Evolutionary conservation across 495 filamentous ascomycete species (phyloP).

Genomic region (Evernia prunastri): DNA sequence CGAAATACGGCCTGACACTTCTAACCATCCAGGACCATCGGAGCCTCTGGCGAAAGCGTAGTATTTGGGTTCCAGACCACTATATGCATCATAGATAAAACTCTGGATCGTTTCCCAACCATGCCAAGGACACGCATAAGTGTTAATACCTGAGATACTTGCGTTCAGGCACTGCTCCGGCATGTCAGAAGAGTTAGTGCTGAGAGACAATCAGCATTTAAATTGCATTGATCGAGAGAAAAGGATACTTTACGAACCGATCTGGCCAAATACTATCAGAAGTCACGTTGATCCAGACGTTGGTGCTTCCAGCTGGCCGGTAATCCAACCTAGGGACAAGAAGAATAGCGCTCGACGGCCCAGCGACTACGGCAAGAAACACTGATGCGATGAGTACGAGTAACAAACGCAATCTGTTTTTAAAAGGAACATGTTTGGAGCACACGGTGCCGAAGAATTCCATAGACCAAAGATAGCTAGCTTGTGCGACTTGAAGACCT

Average conservation of each 20-base stretch:
- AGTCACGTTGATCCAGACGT: conserved; percentile 29
- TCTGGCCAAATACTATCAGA: conserved; percentile 25
- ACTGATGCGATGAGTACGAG: conserved; percentile 10
- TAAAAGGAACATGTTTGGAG: not conserved
- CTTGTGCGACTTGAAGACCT: conserved; percentile 23
- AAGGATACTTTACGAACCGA: not conserved
- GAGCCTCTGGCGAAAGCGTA: not conserved
- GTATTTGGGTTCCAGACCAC: not conserved
- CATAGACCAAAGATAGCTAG: conserved; percentile 30
- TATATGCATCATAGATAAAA: not conserved
- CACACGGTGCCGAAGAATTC: conserved; percentile 24
- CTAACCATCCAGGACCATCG: not conserved
- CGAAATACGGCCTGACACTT: not conserved
- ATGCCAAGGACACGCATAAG: conserved; percentile 17
- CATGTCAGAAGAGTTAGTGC: conserved; percentile 11
- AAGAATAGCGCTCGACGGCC: conserved; percentile 27
- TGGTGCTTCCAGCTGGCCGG: conserved; percentile 27
- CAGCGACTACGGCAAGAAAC: conserved; percentile 21
- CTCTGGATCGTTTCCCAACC: conserved; percentile 12
- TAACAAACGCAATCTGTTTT: not conserved
- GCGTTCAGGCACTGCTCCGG: conserved; percentile 6
- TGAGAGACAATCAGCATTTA: not conserved
- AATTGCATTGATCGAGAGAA: not conserved
- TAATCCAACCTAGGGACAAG: conserved; percentile 23
- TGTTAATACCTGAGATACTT: not conserved